Percentiles rank a stretch among this genome's conserved stretches.
phyloP scores from a whole-genome alignment of 106 monocot genomes.

The Phalaenopsis aphrodite region DNA sequence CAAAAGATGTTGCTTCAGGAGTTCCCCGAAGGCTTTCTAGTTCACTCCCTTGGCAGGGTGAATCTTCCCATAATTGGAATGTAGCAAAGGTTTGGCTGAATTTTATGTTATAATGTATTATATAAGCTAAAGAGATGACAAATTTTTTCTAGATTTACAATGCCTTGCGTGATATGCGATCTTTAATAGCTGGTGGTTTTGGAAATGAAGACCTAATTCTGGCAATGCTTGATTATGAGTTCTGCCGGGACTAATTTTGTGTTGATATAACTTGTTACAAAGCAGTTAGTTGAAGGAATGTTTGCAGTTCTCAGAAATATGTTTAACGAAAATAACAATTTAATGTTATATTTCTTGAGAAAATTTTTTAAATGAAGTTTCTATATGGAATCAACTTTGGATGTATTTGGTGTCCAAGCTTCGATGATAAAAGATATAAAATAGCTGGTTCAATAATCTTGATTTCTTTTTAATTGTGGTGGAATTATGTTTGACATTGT shows the following conservation, averaged over 20 bases:
- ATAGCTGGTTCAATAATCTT: background rate
- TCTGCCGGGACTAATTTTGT: background rate
- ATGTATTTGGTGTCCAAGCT: background rate
- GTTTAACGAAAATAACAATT: background rate
- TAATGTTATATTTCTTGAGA: background rate
- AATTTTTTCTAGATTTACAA: background rate
- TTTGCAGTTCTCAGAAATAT: background rate
- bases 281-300: background rate
- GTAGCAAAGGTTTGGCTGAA: slow-evolving; percentile 49
- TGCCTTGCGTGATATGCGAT: background rate
- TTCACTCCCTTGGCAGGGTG: slow-evolving; percentile 76
- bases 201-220: no score
- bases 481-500: background rate
- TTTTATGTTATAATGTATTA: background rate
- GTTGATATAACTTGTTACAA: background rate
- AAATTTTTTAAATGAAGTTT: background rate
- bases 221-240: background rate
- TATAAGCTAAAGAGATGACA: background rate
- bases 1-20: slow-evolving; percentile 44
- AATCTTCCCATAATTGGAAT: slow-evolving; percentile 61
- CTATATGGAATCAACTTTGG: background rate
- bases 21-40: slow-evolving; percentile 79
- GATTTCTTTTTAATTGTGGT: background rate
- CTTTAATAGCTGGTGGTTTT: no score
- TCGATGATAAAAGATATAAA: background rate